Evolutionary conservation across 2,329 filamentous ascomycete species (phyloP).

Genomic region (Ceratocystis eucalypticola): DNA sequence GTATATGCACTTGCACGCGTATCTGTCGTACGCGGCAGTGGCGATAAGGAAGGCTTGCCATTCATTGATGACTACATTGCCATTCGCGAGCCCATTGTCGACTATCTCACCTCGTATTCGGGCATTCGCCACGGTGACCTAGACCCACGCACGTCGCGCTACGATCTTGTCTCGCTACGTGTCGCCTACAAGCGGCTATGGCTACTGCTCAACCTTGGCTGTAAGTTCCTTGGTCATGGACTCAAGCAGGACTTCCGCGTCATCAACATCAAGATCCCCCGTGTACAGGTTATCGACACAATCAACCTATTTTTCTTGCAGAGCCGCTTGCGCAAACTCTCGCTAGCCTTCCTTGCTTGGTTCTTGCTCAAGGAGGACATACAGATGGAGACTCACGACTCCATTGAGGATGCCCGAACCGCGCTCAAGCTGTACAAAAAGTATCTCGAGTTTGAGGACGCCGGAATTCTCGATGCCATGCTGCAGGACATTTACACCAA

Average conservation of each 20-base stretch:
- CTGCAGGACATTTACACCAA: conserved; percentile 69
- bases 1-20: conserved; percentile 86
- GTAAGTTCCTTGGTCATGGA: conserved; percentile 85
- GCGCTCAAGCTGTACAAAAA: conserved; percentile 81
- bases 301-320: conserved; percentile 81
- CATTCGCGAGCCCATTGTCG: conserved; percentile 79
- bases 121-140: conserved; percentile 79
- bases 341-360: conserved; percentile 83
- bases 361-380: conserved; percentile 85
- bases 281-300: conserved; percentile 82
- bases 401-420: conserved; percentile 85
- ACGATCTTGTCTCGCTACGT: conserved; percentile 78
- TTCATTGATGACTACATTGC: conserved; percentile 98
- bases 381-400: conserved; percentile 83
- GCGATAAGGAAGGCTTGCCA: conserved; percentile 63
- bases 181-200: conserved; percentile 95
- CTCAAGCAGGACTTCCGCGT: conserved; percentile 93
- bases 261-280: conserved; percentile 93
- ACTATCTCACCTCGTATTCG: conserved; percentile 89
- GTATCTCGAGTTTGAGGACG: conserved; percentile 77
- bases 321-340: conserved; percentile 70
- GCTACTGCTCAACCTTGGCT: conserved; percentile 88
- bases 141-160: conserved; percentile 60
- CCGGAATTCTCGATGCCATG: conserved; percentile 69
- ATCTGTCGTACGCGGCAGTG: conserved; percentile 72